Base-by-base conservation (phyloP, 345 rosid species). In the Mallotus nudiflorus region DNA sequence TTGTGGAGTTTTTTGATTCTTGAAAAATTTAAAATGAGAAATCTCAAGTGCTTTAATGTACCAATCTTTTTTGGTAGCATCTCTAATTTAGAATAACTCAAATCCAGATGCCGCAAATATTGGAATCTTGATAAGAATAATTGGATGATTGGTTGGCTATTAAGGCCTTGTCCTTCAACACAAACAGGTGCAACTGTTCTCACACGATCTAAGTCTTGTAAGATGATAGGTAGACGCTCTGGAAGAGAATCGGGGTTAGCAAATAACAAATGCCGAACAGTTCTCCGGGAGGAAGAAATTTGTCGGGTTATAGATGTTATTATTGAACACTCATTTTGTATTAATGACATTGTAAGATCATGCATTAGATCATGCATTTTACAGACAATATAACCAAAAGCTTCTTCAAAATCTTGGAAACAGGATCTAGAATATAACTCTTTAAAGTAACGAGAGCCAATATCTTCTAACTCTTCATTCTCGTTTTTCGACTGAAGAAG, bases 1-100 rank as follows among this genome's bases (percentile, higher is more conserved):
- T n/a, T n/a, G n/a, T n/a, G n/a, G n/a, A n/a, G n/a, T n/a, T n/a
- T 54, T 61, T 27, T 71, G 58, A 74, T 71, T 4, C 11, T 55
- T 0, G 6, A 7, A 60, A 54, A 60, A 0, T 15, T 4, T 1
- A 78, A 31, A 50, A 65, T 40, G 19, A 82, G 75, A 73, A 66
- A 79, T 60, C 79, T 79, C 69, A 76, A 24, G 52, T 71, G 83
- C 76, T 73, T 73, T 68, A 72, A 35, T 15, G n/a, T 28, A 16
- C 78, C 75, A 24, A 71, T 65, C 3, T 60, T 56, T 24, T 19
- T 57, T 4, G 72, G 81, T 27, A 71, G 58, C 9, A 37, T 54
- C 24, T 71, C 75, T 24, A 82, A 39, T 35, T 15, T 14, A 9
- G 67, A 74, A 28, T 60, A 37, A 6, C 18, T 13, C 9, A 82